Evolutionary conservation across 495 filamentous ascomycete genomes (phyloP), one percentile per base, ranked within the genome.

Genomic region (Penicillium cataractarum): DNA sequence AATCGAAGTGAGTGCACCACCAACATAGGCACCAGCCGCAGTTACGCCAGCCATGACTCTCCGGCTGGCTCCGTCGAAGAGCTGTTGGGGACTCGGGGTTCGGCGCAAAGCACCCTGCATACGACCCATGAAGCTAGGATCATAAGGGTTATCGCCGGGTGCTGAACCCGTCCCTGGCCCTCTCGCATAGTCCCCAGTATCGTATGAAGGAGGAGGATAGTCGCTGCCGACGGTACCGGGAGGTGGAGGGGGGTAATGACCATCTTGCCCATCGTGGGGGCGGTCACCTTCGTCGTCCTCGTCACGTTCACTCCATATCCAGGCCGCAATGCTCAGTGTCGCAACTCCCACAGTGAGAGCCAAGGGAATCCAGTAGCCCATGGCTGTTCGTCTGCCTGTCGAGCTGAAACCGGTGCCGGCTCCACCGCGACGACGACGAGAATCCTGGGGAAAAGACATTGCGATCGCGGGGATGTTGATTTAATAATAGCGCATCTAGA

Each of bases 281-380:
- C 65, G 84, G 67, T 87, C 85, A 4, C 83, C 75, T 8, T 85
- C 83, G 50, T 89, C 87, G 51, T 90, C 86, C 21, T 92, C 89
- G 66, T 90, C 89, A 71, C 91, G 87, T 78, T 95, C 91, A 76
- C 89, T 94, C 93, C 92, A 96, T 31, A 93, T 85, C 93, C 93
- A 97, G 24, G 93, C 92, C 27, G 87, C 93, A 55, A 95, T 78
- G 31, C 92, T 91, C 55, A 90, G 84, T 24, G 93, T 90, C 37
- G 93, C 93, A 65, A 93, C 84, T 53, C 92, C 92, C 37, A 94
- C 87, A 42, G 93, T 97, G 61, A 96, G 71, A 54, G 87, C 88
- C 48, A 97, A 78, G 57, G 93, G 93, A 57, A 94, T 83, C 91
- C 92, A 97, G 77, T 93, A 92, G 68, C 89, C 86, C 71, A 91